Evolutionary conservation across 129 eudicot genomes (phyloP), one percentile per base, ranked within the genome.

Genomic region (Pseudognaphalium luteoalbum): DNA sequence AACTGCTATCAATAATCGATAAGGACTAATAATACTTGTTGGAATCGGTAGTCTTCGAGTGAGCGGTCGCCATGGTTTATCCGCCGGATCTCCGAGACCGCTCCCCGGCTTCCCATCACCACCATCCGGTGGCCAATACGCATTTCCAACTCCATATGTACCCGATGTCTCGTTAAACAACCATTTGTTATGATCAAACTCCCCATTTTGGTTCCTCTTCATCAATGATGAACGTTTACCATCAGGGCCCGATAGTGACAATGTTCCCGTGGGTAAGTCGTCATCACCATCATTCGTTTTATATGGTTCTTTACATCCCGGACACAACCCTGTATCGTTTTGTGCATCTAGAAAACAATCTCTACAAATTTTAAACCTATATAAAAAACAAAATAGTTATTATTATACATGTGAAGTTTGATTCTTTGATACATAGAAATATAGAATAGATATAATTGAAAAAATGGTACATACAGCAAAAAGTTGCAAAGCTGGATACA

Each of bases 261-360:
- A 78, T 1, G 87, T 81, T 52, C 89, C 91, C 1, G 54, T 75
- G 19, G 89, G 86, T 2, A 41, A 22, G 0, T 86, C 90, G 5
- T 88, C 98, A 6, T 86, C 93, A 3, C 32, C 80, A 20, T 86
- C 91, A 3, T 82, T 90, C 6, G 57, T 68, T 72, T 58, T 93
- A 72, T 93, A 93, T 0, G 86, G 87, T 76, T 93, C 97, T 80
- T 83, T 93, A 79, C 98, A 93, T 39, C 98, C 97, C 6, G 96
- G 96, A 41, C 98, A 93, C 7, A 88, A 21, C 12, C 97, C 97
- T 0, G 75, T 84, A 1, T 85, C 90, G 33, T 88, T 88, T 33
- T 85, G 89, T 9, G 98, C 98, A 65, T 93, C 98, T 82, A 90
- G 44, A 81, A 77, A 90, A 72, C 98, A 93, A 73, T 93, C 98